Evolutionary conservation across 176 grass and related monocot genomes (phyloP), one percentile per base, ranked within the genome.

Genomic region (Avena atlantica): DNA sequence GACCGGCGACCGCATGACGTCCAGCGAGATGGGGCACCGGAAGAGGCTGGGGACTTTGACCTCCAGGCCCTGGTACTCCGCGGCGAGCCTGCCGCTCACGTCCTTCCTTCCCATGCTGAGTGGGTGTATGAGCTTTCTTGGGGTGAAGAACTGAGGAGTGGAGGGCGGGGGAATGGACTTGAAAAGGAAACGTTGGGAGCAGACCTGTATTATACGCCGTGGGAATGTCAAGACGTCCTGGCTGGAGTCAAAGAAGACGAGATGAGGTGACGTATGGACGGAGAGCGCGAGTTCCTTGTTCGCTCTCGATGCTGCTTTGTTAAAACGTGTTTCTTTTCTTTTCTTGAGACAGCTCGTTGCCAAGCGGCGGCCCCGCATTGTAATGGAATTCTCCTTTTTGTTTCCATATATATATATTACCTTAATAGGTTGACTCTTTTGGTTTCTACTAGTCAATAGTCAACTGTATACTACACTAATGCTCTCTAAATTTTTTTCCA

Each of bases 1-100:
- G 2, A 99, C 97, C 47, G 97, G 97, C 29, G 97, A 99, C 14
- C 90, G 84, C 97, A 99, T 99, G n/a, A 99, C 94, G 69, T 99
- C 94, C 1, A 99, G 91, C 2, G 97, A 99, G 83, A 99, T 99
- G 7, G 97, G 97, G 80, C 97, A 99, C 34, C 87, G 89, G 90
- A 99, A 99, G 87, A 89, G 92, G 87, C 81, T 92, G 37, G 94
- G 97, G 63, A 99, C 64, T 73, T 92, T 96, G 44, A 96, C 90
- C 89, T 93, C 87, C 12, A 99, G 84, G 1, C 67, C 52, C 65
- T 81, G 81, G 86, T 91, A 77, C 82, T 81, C 82, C 34, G 58
- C 49, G 0, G 86, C 74, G 13, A 89, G 78, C 57, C 90, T 12
- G 20, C 58, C 84, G 25, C 78, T 52, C 82, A 81, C 89, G 34